Base-by-base conservation (phyloP, 2,329 filamentous ascomycete species). In the Aspergillus tubingensis region DNA sequence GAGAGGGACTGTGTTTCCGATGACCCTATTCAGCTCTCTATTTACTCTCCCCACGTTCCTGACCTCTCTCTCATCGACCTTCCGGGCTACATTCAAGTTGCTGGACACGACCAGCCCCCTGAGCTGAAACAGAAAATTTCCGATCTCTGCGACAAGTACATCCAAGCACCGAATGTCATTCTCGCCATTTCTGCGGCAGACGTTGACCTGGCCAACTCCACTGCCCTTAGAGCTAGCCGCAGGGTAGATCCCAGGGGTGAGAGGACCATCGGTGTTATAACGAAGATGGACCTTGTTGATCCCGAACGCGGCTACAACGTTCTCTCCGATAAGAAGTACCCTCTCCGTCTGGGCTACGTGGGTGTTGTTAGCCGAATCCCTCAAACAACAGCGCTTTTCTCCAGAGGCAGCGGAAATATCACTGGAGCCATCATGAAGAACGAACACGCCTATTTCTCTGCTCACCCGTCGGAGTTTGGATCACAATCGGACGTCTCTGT, bases 231-330 rank as follows among this genome's bases (percentile, higher is more conserved):
- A 68, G 92, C 95, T 17, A 96, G 93, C 67, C 86, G 95, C 64
- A 86, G 94, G 67, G 93, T 98, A 27, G 95, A 99, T 71, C 95
- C 95, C 1, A 85, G 95, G 62, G 95, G 95, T 57, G 95, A 99
- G 78, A 86, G 95, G 63, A 99, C 95, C 0, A 99, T 99, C 72
- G 95, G 95, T 48, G 95, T 99, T n/a, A 89, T 99, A 44, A 99
- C 95, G 3, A 99, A 99, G 80, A 97, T 99, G 94, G 95, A 99
- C 71, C 83, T 99, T 21, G 93, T 99, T 7, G 94, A 98, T 67
- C 85, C 95, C 3, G 81, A 82, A 7, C 87, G 94, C 60, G 95
- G 93, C 30, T 85, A 86, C 13, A 83, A 86, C 38, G 91, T 99
- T 32, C 82, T 99, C 19, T 88, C 84, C 25, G 94, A 99, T 74